These are phyloP conservation scores for Neurospora pannonica DNA, from an alignment of 495 filamentous ascomycete genomes.

Conservation along the genomic window DNA sequence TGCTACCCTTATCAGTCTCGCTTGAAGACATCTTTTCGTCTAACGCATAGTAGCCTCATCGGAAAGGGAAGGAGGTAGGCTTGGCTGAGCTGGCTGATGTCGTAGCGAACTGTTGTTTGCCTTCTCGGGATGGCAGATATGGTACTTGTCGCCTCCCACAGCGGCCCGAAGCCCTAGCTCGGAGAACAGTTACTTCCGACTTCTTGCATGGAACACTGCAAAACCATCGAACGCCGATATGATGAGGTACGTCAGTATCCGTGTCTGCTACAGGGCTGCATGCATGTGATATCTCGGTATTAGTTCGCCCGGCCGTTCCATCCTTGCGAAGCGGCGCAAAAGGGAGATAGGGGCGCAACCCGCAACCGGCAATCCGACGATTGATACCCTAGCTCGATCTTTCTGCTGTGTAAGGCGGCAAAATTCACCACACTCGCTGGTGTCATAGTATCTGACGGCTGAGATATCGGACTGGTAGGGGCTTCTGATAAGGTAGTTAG, in stretches of 20 bases:
- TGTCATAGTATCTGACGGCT: slow-evolving; percentile 4
- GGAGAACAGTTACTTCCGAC: neutral
- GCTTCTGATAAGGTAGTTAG: neutral
- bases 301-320: neutral
- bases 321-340: slow-evolving; percentile 2
- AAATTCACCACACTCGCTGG: neutral
- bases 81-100: neutral
- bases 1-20: neutral
- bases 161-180: neutral
- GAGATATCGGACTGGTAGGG: neutral
- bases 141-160: neutral
- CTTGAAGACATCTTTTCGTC: neutral
- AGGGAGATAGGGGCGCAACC: slow-evolving; percentile 7
- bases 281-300: slow-evolving; percentile 6
- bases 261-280: slow-evolving; percentile 1
- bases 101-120: neutral
- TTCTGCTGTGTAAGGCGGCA: neutral
- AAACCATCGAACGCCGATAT: neutral
- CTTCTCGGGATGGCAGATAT: neutral
- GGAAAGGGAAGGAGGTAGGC: neutral
- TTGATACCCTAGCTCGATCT: neutral
- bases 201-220: neutral
- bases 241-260: neutral
- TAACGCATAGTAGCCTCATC: neutral
- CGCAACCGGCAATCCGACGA: slow-evolving; percentile 1